Conservation (phyloP, 495 filamentous ascomycete genomes). For the Lindgomyces ingoldianus region DNA sequence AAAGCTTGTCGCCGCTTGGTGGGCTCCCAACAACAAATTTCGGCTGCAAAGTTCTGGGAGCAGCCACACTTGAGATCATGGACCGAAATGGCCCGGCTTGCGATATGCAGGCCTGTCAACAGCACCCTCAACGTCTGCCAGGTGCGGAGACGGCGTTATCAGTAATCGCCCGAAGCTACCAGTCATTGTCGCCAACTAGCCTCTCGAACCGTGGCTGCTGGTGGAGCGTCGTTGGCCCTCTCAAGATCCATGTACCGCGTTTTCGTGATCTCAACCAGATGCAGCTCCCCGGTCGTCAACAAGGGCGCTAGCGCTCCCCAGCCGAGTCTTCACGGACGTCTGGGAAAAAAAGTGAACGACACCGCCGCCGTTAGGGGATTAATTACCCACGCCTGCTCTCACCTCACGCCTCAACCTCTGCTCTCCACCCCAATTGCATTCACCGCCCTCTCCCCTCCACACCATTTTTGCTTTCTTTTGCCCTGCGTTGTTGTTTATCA, state of each 20-base stretch:
- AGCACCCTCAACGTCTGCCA: conserved; percentile 14
- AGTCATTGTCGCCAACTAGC: no score
- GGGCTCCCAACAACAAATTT: conserved; percentile 22
- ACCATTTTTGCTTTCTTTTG: neutral
- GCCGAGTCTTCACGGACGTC: conserved; percentile 7
- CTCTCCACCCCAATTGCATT: conserved; percentile 22
- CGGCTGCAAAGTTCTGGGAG: neutral
- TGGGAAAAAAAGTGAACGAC: conserved; percentile 24
- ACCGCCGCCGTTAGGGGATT: conserved; percentile 11
- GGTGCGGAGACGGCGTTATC: neutral
- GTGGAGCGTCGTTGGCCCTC: conserved; percentile 4
- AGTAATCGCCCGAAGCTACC: neutral
- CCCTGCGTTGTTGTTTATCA: conserved; percentile 1
- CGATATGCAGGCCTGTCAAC: neutral
- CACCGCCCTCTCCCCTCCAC: conserved; percentile 11
- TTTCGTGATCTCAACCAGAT: conserved; percentile 12
- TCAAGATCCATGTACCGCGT: neutral
- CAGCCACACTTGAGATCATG: conserved; percentile 6
- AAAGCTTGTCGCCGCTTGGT: conserved; percentile 11
- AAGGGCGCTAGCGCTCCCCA: conserved; percentile 8
- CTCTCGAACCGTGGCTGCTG: no score
- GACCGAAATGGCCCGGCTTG: neutral
- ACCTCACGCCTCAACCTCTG: neutral
- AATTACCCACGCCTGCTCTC: conserved; percentile 20
- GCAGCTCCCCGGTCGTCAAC: conserved; percentile 7